Base-by-base conservation (phyloP, 1,284 basidiomycete genomes). In the Leucoagaricus sp. region DNA sequence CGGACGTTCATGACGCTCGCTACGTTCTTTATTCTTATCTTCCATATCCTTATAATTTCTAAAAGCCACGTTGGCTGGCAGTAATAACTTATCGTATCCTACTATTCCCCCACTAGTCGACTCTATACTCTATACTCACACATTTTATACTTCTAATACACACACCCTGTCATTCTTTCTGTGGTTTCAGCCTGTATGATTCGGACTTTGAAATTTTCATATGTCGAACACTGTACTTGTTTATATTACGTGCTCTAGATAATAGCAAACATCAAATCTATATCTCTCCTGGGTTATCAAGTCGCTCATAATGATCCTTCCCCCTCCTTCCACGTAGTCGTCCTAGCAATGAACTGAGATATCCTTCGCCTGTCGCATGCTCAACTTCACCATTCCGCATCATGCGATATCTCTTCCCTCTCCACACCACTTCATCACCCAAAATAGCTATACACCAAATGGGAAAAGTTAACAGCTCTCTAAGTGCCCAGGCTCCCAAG, bases 401-500 rank as follows among this genome's bases (percentile, higher is more conserved):
- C 45, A 93, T 77, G 56, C 77, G 73, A 66, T 93, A 93, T 60
- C 65, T 76, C 65, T 71, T 78, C 1, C 93, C 94, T 66, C 95
- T 81, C 95, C 95, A 98, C 1, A 80, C 76, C 23, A 98, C 91
- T 53, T 85, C 82, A 66, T 84, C 82, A 19, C 94, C 94, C 47
- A 86, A 70, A 58, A 97, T 84, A 4, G 91, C 94, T 58, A 87
- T 75, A 3, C 87, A 50, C 84, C 88, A 98, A 58, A 97, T 92
- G 0, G 94, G 94, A 13, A 97, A 74, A 0, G 95, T 87, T 54
- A 95, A 69, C 17, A 85, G 34, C 71, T 98, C 95, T 49, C 95
- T 80, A 8, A 81, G 74, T 12, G 76, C 68, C 93, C 94, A 98
- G 5, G 93, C 91, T 19, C 75, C 64, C 42, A 93, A 65, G 68